phyloP scores from a whole-genome alignment of 164 flowering plant genomes.

The Piper betle region DNA sequence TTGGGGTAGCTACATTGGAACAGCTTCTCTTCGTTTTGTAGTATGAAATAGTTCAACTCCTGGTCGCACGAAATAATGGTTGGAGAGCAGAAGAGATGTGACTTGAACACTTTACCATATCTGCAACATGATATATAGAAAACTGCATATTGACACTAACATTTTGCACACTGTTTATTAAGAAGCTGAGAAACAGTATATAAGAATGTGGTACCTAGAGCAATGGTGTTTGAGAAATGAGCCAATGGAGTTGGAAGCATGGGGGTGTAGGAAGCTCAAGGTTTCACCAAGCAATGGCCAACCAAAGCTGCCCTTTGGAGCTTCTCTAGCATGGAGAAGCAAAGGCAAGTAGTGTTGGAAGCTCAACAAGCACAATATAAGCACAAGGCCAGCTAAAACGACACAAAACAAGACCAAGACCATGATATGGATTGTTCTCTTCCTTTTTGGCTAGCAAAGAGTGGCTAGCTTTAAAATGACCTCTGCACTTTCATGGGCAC shows the following conservation, averaged over 20 bases:
- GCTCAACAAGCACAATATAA: conserved; percentile 16
- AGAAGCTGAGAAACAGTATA: too few species aligned
- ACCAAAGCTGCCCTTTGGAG: conserved; percentile 62
- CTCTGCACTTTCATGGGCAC: not conserved
- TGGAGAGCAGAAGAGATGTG: conserved; percentile 55
- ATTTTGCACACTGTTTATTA: too few species aligned
- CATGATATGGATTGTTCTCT: conserved; percentile 5
- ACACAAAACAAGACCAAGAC: conserved; percentile 14
- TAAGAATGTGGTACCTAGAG: conserved; percentile 28
- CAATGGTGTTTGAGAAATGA: conserved; percentile 44
- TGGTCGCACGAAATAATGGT: conserved; percentile 70
- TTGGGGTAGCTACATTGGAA: conserved; percentile 60
- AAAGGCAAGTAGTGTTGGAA: conserved; percentile 39
- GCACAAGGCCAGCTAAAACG: conserved; percentile 12
- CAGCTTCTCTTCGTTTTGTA: conserved; percentile 71
- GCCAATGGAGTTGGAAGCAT: conserved; percentile 48
- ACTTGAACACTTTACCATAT: conserved; percentile 63
- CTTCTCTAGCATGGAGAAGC: conserved; percentile 18
- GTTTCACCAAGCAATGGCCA: conserved; percentile 74
- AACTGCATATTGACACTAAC: too few species aligned
- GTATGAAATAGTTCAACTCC: conserved; percentile 55
- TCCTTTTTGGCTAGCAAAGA: too few species aligned
- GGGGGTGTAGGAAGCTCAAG: conserved; percentile 51
- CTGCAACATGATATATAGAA: conserved; percentile 15
- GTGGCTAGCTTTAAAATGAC: not conserved